Base-by-base conservation (phyloP, 768 basidiomycete species). In the Hygrophorus russula region DNA sequence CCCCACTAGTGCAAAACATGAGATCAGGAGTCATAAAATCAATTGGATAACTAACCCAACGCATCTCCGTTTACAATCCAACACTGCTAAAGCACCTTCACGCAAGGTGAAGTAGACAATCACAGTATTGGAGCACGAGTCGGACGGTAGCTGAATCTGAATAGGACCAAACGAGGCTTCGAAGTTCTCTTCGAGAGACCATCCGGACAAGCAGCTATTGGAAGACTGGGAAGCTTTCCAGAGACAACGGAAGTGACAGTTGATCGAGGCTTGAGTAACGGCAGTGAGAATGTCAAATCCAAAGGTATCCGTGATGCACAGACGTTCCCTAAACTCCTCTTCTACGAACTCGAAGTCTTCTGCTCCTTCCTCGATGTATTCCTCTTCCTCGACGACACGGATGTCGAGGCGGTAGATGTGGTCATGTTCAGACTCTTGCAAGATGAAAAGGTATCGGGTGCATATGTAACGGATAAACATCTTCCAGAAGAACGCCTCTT, bases 161-260 rank as follows among this genome's bases (percentile, higher is more conserved):
- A 48, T 31, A 11, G 49, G 30, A 28, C 46, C 47, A 30, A 51
- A 51, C n/a, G 47, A 28, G 10, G 47, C 47, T 34, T 44, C 41
- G 49, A 51, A 51, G 35, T 48, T 37, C 9, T 48, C 37, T 4
- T 38, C 43, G 30, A 28, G 38, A 18, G 42, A 39, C 49, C 49
- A 51, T 27, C 41, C 24, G 36, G 28, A 32, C 18, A 51, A 17
- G 32, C 31, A 30, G 20, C 36, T 39, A 13, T n/a, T 18, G 17
- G 30, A 33, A 42, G 14, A 6, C 33, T 35, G 13, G 13, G 33
- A 37, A 24, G 42, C 42, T 24, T 44, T 44, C 42, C 42, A 44
- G 11, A 44, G 24, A 27, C 42, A 36, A 36, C 42, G 42, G 18
- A 44, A 33, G 31, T 44, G 35, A 36, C 24, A 24, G 32, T 44